phyloP scores from a whole-genome alignment of 2,329 filamentous ascomycete species.

The Amylocarpus encephaloides region DNA sequence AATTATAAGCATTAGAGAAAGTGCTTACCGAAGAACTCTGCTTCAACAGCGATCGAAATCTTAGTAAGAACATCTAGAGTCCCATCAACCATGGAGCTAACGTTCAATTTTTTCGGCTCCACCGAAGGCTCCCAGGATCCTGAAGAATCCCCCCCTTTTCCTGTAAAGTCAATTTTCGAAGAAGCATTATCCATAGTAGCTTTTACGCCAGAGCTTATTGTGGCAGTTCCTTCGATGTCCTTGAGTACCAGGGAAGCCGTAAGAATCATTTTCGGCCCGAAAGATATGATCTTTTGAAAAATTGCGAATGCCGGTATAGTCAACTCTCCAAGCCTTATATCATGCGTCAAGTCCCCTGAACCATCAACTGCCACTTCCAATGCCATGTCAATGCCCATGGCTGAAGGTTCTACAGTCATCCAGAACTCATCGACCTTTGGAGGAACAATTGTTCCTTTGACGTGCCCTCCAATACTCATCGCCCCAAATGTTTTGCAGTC shows the following conservation, averaged over 20 bases:
- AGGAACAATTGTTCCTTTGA: neutral
- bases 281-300: constrained; percentile 1
- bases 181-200: neutral
- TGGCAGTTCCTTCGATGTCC: neutral
- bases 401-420: neutral
- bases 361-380: neutral
- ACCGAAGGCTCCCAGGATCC: neutral
- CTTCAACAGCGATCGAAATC: neutral
- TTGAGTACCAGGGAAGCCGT: neutral
- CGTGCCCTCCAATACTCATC: neutral
- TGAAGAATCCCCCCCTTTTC: neutral
- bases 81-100: neutral
- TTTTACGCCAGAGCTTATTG: neutral
- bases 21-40: neutral
- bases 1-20: neutral
- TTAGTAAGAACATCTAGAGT: neutral
- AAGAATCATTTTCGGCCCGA: constrained; percentile 1
- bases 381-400: neutral
- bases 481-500: neutral
- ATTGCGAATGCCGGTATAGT: neutral
- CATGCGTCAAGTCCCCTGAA: neutral
- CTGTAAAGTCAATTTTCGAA: neutral
- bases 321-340: neutral
- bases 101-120: neutral
- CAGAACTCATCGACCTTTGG: neutral